Conservation (phyloP, 2,329 filamentous ascomycete genomes). For the Arthrobotrys iridis region DNA sequence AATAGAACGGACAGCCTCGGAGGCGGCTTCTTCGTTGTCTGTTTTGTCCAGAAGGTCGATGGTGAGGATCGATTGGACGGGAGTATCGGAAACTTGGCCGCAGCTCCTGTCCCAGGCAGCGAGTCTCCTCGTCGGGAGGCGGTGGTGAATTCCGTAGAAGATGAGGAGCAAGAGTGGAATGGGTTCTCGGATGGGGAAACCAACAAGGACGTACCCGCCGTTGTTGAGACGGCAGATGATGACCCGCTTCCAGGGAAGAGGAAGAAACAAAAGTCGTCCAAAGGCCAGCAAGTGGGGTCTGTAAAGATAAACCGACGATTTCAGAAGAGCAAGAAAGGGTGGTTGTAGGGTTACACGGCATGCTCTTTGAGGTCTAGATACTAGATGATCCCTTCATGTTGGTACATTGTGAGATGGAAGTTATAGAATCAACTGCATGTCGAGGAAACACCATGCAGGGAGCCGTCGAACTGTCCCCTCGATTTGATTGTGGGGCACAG, state of each 20-base stretch:
- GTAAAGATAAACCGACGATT: slow-evolving; percentile 22
- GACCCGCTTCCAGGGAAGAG: not conserved
- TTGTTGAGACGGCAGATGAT: not conserved
- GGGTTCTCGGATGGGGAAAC: slow-evolving; percentile 24
- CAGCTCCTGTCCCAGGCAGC: no score
- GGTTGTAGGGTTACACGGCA: slow-evolving; percentile 20
- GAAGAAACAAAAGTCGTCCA: not conserved
- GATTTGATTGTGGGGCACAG: not conserved
- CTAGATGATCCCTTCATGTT: not conserved
- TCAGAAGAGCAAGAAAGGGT: slow-evolving; percentile 30
- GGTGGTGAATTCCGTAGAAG: not conserved
- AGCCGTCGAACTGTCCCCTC: not conserved
- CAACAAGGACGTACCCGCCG: not conserved
- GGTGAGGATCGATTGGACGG: not conserved
- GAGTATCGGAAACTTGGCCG: not conserved
- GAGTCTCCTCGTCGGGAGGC: not conserved
- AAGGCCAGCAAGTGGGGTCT: not conserved
- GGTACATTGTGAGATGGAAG: not conserved
- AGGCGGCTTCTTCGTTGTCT: slow-evolving; percentile 50
- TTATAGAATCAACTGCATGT: not conserved
- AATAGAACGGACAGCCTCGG: slow-evolving; percentile 41
- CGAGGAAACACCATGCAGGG: not conserved
- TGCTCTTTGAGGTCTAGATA: not conserved
- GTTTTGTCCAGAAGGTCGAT: slow-evolving; percentile 24
- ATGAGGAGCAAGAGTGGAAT: slow-evolving; percentile 29